phyloP scores from a whole-genome alignment of 2,329 filamentous ascomycete genomes.

The Epichloe bromicola region DNA sequence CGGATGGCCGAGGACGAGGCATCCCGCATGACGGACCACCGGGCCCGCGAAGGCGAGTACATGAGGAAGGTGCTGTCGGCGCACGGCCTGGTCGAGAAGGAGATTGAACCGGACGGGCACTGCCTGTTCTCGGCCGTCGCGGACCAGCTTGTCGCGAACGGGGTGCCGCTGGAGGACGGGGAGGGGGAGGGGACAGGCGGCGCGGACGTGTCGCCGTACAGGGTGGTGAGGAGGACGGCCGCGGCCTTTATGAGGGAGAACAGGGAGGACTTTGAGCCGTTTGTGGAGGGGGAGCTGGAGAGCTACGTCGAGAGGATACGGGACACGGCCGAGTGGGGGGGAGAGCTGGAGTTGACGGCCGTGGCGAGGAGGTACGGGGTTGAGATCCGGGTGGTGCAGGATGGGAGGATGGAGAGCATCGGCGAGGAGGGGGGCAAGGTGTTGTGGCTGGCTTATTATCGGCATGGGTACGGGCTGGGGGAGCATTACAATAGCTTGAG shows the following conservation, averaged over 20 bases:
- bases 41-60: slow-evolving; percentile 52
- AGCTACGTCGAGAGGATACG: slow-evolving; percentile 64
- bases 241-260: slow-evolving; percentile 66
- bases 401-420: slow-evolving; percentile 69
- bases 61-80: slow-evolving; percentile 57
- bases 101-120: slow-evolving; percentile 83
- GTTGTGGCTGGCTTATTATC: slow-evolving; percentile 88
- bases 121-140: slow-evolving; percentile 70
- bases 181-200: not conserved
- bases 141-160: slow-evolving; percentile 4
- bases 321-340: slow-evolving; percentile 95
- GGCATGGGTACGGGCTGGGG: slow-evolving; percentile 83
- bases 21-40: slow-evolving; percentile 56
- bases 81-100: slow-evolving; percentile 56
- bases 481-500: slow-evolving; percentile 93
- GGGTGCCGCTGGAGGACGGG: not conserved
- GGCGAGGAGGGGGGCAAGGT: slow-evolving; percentile 32
- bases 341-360: slow-evolving; percentile 78
- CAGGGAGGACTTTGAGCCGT: slow-evolving; percentile 70
- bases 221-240: slow-evolving; percentile 53
- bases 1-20: slow-evolving; percentile 64
- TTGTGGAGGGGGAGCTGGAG: slow-evolving; percentile 69
- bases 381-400: slow-evolving; percentile 74
- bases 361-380: slow-evolving; percentile 70
- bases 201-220: slow-evolving; percentile 39